Conservation (phyloP, 2,329 filamentous ascomycete species). For the Dendrostoma leiphaemia region DNA sequence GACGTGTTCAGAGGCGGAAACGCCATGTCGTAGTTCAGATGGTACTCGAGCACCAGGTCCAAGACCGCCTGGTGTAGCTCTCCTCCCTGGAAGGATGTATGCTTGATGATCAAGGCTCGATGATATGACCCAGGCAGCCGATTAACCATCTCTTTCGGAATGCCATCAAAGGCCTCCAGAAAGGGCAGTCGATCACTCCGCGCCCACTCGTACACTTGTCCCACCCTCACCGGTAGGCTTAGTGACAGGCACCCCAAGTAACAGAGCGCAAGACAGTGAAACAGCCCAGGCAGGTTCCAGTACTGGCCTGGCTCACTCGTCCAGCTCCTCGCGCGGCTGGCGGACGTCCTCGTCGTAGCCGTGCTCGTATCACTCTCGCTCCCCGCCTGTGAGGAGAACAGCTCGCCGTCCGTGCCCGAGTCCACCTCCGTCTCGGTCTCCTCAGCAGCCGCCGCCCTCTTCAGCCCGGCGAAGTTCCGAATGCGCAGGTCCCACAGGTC, state of each 20-base stretch:
- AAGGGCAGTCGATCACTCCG: conserved; percentile 69
- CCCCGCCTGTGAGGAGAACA: conserved; percentile 60
- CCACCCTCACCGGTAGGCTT: conserved; percentile 71
- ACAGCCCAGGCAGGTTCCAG: conserved; percentile 62
- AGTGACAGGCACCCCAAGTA: conserved; percentile 78
- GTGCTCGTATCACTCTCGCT: conserved; percentile 27
- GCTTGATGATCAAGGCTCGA: conserved; percentile 52
- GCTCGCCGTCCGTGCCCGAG: conserved; percentile 33
- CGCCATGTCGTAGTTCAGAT: conserved; percentile 64
- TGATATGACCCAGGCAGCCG: conserved; percentile 63
- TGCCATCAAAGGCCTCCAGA: conserved; percentile 57
- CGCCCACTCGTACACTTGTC: conserved; percentile 70
- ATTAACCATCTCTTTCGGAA: conserved; percentile 55
- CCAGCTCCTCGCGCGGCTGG: conserved; percentile 41
- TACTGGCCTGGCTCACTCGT: conserved; percentile 40
- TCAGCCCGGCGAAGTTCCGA: conserved; percentile 54
- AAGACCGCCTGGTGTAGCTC: conserved; percentile 64
- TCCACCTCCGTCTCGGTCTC: conserved; percentile 29
- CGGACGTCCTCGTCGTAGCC: conserved; percentile 29
- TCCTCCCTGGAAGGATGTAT: conserved; percentile 44
- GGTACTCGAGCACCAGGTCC: conserved; percentile 62
- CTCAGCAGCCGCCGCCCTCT: conserved; percentile 31
- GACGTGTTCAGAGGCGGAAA: conserved; percentile 73
- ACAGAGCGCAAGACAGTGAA: conserved; percentile 75
- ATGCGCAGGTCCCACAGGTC: conserved; percentile 82